phyloP scores from a whole-genome alignment of 352 stramenopile genomes.

The Phytopythium mirpurense region DNA sequence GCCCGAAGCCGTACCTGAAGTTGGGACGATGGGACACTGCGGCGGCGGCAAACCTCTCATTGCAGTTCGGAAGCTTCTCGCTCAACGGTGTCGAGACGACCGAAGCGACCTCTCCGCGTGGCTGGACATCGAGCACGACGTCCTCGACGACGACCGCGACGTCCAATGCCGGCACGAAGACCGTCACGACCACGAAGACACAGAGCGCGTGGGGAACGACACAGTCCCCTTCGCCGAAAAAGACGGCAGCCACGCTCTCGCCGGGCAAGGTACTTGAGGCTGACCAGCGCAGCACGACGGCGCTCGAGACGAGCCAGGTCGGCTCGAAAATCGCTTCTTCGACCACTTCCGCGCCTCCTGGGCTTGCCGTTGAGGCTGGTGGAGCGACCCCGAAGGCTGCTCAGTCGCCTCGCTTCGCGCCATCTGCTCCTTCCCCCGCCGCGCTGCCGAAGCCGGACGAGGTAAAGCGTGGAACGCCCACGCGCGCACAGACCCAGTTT shows the following conservation, averaged over 20 bases:
- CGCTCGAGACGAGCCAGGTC: constrained; percentile 13
- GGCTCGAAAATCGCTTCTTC: constrained; percentile 17
- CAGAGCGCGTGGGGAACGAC: constrained; percentile 50
- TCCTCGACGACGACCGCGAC: constrained; percentile 27
- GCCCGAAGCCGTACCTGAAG: constrained; percentile 77
- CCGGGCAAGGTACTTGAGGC: constrained; percentile 36
- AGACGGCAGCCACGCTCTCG: constrained; percentile 44
- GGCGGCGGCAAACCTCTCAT: constrained; percentile 60
- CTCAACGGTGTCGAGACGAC: constrained; percentile 56
- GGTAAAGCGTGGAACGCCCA: constrained; percentile 72
- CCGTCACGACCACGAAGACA: constrained; percentile 34
- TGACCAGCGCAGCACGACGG: constrained; percentile 8
- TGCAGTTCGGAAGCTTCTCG: constrained; percentile 88
- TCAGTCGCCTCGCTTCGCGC: constrained; percentile 61
- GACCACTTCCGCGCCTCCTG: constrained; percentile 57
- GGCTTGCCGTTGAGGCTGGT: constrained; percentile 62
- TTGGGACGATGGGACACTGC: constrained; percentile 81
- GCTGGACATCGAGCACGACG: constrained; percentile 47
- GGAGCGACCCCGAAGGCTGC: constrained; percentile 59
- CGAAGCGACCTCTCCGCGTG: constrained; percentile 54
- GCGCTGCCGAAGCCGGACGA: constrained; percentile 82
- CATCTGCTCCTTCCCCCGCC: constrained; percentile 79
- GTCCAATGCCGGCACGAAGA: constrained; percentile 32
- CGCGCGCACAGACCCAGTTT: constrained; percentile 45
- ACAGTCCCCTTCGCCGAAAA: constrained; percentile 48